Percentiles rank a stretch among this genome's conserved stretches.
These are phyloP conservation scores for Aspergillus arachidicola DNA, from an alignment of 2,329 filamentous ascomycete genomes.

Conservation along the genomic window DNA sequence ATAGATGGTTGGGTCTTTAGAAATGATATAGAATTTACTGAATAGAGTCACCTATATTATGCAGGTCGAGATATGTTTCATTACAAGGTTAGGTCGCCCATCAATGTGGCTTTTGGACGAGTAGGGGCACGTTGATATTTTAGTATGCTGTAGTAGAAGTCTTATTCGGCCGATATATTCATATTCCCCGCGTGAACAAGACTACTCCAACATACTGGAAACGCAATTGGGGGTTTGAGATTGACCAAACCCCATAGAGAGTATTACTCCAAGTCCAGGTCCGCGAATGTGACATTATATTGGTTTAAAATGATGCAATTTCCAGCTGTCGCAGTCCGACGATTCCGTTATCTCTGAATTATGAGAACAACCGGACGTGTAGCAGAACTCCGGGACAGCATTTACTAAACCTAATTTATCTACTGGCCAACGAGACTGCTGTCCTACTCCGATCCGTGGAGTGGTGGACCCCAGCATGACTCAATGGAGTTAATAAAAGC, in stretches of 20 bases:
- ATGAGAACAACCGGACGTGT: neutral
- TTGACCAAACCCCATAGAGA: neutral
- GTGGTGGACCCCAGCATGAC: slow-evolving; percentile 1
- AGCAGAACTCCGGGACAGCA: slow-evolving; percentile 2
- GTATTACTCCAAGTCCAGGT: neutral
- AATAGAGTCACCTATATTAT: neutral
- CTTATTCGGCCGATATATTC: neutral
- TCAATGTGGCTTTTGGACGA: neutral
- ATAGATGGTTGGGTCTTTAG: neutral
- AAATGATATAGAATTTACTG: neutral
- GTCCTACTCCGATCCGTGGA: neutral
- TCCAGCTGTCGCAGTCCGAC: neutral
- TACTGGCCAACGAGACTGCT: neutral
- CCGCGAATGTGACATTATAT: neutral
- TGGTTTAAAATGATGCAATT: neutral
- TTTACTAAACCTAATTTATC: slow-evolving; percentile 6
- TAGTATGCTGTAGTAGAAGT: neutral
- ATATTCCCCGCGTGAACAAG: too few relatives aligned
- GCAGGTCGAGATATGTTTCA: neutral
- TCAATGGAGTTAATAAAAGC: neutral
- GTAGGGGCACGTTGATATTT: neutral
- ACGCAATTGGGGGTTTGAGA: neutral
- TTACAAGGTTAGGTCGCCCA: too few relatives aligned
- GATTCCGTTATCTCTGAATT: neutral
- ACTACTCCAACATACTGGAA: neutral